Base-by-base conservation (phyloP, 805 yeast genomes). In the Metschnikowia anglica region DNA sequence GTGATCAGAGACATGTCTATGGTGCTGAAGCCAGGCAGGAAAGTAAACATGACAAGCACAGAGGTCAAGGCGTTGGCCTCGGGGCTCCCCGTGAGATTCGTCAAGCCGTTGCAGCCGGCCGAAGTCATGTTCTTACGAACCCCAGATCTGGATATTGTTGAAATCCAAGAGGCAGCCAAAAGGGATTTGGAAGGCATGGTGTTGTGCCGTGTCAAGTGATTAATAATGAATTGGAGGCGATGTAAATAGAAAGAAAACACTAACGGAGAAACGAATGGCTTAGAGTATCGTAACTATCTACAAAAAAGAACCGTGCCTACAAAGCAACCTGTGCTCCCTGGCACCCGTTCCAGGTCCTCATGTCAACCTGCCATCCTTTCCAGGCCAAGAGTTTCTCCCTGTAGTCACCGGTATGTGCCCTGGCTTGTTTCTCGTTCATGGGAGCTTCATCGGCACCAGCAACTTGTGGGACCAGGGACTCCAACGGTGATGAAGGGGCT, bases 321-420 rank as follows among this genome's bases (percentile, higher is more conserved):
- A 68, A 34, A 4, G 60, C 58, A 3, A 66, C 59, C 44, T 61
- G 63, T 28, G 63, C 61, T n/a, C 60, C 52, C 26, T 75, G 88
- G 13, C 79, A 70, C 39, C 82, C 76, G 57, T 84, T 74, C 97
- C 97, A 90, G 11, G 60, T 54, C 19, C 87, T 74, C 95, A 90
- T 86, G 56, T 90, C 96, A 2, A 88, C 76, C 56, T 84, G 88
- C 89, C 90, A 90, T 37, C 79, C 81, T 51, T 80, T 81, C 95
- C 95, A 90, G 51, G 79, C 80, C 58, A 73, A 70, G 51, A 90
- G 63, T 34, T 76, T 71, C 41, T 80, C 82, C 48, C 75, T 70
- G 49, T 79, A 72, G 53, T 79, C 81, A 10, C 74, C 74, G 5
- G 79, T 76, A 15, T 47, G 43, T 10, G 36, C 25, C 11, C 50